Conservation (phyloP, 1,284 basidiomycete genomes). For the Microstroma glucosiphilum region DNA sequence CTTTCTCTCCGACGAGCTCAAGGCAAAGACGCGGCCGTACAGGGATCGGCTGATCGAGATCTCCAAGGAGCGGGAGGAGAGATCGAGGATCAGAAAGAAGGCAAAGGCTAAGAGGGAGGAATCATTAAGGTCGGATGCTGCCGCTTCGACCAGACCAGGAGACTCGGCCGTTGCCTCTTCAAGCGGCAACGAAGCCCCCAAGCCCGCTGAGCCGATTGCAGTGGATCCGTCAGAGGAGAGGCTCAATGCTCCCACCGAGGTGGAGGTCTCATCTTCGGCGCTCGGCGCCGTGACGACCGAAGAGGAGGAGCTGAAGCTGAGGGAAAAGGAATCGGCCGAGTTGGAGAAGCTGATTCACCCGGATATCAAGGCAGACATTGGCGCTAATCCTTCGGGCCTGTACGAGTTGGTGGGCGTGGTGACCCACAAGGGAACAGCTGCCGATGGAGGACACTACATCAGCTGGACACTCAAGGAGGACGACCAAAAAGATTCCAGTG, state of each 20-base stretch:
- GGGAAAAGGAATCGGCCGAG: constrained; percentile 28
- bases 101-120: constrained; percentile 57
- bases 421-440: constrained; percentile 91
- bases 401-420: constrained; percentile 89
- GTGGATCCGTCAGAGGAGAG: constrained; percentile 8
- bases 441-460: constrained; percentile 90
- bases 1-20: constrained; percentile 72
- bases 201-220: constrained; percentile 53
- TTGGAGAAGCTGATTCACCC: constrained; percentile 58
- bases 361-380: constrained; percentile 64
- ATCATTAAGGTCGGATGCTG: constrained; percentile 29
- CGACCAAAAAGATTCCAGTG: constrained; percentile 7
- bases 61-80: constrained; percentile 75
- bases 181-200: constrained; percentile 55
- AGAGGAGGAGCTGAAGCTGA: constrained; percentile 59
- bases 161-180: constrained; percentile 17
- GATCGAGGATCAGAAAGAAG: constrained; percentile 72
- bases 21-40: constrained; percentile 64
- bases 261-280: constrained; percentile 20
- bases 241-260: background rate
- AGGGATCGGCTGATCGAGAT: constrained; percentile 69
- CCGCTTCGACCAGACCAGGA: constrained; percentile 11
- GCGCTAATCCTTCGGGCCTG: constrained; percentile 66
- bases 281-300: constrained; percentile 57
- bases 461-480: constrained; percentile 61